A percentile compares a stretch with the other conserved stretches of the same genome.
Conservation (phyloP, 2,329 filamentous ascomycete species). For the Aureobasidium sp. region DNA sequence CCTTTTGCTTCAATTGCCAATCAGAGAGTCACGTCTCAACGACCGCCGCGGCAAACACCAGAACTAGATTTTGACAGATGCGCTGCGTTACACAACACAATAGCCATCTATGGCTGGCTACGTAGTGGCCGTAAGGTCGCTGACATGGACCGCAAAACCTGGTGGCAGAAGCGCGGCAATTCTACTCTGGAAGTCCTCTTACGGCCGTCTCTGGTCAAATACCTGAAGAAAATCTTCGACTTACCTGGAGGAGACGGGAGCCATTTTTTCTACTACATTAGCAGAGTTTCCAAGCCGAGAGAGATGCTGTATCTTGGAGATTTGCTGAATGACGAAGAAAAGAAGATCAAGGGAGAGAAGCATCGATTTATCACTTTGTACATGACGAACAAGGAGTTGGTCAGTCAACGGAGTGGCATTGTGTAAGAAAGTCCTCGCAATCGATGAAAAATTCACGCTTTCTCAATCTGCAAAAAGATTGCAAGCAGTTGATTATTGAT, state of each 20-base stretch:
- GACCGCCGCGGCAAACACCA: conserved; percentile 18
- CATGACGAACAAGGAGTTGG: conserved; percentile 23
- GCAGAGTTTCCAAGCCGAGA: conserved; percentile 21
- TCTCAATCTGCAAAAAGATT: background rate
- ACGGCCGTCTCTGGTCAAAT: conserved; percentile 23
- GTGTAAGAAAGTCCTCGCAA: conserved; percentile 17
- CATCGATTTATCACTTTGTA: conserved; percentile 26
- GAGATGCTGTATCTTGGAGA: conserved; percentile 25
- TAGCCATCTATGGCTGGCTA: conserved; percentile 29
- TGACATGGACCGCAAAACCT: conserved; percentile 24
- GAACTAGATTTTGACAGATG: conserved; percentile 26
- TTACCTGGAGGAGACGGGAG: conserved; percentile 18
- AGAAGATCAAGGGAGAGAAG: conserved; percentile 21
- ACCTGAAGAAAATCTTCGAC: conserved; percentile 26
- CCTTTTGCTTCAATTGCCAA: conserved; percentile 25
- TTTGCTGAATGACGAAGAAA: conserved; percentile 24
- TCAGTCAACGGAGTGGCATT: conserved; percentile 25
- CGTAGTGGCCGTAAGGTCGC: conserved; percentile 25
- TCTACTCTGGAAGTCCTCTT: conserved; percentile 21
- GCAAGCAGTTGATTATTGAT: background rate
- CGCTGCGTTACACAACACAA: conserved; percentile 27
- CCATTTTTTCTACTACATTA: conserved; percentile 28
- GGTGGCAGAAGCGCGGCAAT: conserved; percentile 26
- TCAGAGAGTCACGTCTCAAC: conserved; percentile 23
- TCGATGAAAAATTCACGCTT: background rate